Evolutionary conservation across 306 rosid genomes (phyloP).

Genomic region (Prunus armeniaca): DNA sequence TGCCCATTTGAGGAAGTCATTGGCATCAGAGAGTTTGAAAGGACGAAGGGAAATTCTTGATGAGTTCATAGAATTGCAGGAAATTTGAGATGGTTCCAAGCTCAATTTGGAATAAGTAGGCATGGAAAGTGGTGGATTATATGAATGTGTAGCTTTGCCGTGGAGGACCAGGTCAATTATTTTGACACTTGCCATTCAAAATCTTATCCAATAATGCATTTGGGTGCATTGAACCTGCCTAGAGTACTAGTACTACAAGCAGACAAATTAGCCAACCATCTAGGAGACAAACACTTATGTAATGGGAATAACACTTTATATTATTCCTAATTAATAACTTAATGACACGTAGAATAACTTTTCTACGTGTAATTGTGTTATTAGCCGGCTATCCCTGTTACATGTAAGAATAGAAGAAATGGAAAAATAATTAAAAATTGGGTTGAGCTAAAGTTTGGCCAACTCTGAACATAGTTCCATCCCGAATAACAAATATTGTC

Average conservation of each 20-base stretch:
- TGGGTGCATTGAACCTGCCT: background rate
- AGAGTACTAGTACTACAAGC: background rate
- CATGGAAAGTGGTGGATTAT: background rate
- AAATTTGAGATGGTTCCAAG: background rate
- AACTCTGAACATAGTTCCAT: no score
- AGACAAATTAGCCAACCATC: background rate
- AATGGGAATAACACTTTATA: no score
- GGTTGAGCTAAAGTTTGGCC: no score
- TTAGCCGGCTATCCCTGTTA: no score
- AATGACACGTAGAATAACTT: no score
- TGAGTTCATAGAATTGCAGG: background rate
- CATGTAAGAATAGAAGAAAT: no score
- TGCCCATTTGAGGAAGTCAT: constrained; percentile 38
- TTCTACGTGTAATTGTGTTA: no score
- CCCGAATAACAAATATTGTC: no score
- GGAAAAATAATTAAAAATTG: no score
- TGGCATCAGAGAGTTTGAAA: constrained; percentile 31
- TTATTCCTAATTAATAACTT: no score
- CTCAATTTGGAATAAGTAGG: background rate
- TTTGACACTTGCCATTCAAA: background rate
- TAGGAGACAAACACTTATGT: no score
- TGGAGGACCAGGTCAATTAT: background rate
- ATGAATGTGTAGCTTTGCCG: background rate
- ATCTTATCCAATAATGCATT: background rate
- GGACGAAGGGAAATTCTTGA: constrained; percentile 29